A percentile compares a stretch with the other conserved stretches of the same genome.
Conservation (phyloP, 1,284 basidiomycete species). For the Leccinum griseonigrum region DNA sequence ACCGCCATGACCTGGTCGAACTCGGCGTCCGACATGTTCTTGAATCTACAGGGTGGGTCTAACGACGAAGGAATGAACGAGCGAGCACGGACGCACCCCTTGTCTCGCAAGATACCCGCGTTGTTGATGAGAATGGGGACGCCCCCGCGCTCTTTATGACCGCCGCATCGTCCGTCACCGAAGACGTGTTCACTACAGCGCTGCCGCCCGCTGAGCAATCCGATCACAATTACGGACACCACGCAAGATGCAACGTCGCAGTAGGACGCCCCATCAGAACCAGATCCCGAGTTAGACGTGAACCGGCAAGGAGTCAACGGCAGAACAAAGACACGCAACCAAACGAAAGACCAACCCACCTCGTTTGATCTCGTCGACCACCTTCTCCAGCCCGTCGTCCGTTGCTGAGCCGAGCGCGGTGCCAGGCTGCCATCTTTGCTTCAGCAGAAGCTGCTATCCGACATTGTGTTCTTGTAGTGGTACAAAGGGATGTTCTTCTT, state of each 20-base stretch:
- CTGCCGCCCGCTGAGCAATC: conserved; percentile 80
- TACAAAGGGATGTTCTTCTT: conserved; percentile 39
- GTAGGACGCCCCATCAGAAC: neutral
- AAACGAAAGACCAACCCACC: conserved; percentile 45
- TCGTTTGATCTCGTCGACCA: conserved; percentile 86
- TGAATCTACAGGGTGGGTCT: conserved; percentile 54
- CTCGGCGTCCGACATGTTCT: conserved; percentile 89
- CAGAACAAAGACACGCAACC: neutral
- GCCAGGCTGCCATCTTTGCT: conserved; percentile 75
- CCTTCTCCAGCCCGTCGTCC: conserved; percentile 60
- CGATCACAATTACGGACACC: neutral
- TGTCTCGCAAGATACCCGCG: conserved; percentile 90
- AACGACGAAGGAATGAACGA: neutral
- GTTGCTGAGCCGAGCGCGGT: conserved; percentile 46
- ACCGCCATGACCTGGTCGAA: conserved; percentile 88
- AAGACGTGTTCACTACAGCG: conserved; percentile 85
- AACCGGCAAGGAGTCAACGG: neutral
- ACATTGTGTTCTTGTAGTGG: conserved; percentile 54
- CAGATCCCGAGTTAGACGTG: too few relatives aligned
- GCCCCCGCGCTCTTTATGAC: conserved; percentile 87
- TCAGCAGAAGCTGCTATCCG: conserved; percentile 62
- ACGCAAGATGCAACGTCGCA: neutral
- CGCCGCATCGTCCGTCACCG: conserved; percentile 85
- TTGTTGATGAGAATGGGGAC: conserved; percentile 93
- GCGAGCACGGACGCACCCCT: conserved; percentile 50